These are phyloP conservation scores for Daldinia bambusicola DNA, from an alignment of 495 filamentous ascomycete species.

Conservation along the genomic window DNA sequence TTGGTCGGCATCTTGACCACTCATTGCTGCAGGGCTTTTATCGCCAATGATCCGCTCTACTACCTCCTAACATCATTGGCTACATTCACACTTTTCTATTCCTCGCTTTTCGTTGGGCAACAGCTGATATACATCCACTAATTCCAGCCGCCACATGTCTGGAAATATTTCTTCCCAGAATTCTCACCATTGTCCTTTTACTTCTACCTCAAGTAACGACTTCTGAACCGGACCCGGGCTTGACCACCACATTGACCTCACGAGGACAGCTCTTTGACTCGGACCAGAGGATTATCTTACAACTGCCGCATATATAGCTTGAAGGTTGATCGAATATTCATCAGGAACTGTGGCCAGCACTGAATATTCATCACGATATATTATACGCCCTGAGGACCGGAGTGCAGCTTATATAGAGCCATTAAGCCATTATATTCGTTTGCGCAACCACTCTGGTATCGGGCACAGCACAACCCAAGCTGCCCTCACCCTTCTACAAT, in stretches of 20 bases:
- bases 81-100: conserved; percentile 46
- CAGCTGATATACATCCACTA: conserved; percentile 47
- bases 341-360: conserved; percentile 11
- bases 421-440: conserved; percentile 11
- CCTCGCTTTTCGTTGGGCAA: conserved; percentile 48
- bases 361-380: conserved; percentile 23
- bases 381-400: conserved; percentile 21
- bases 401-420: conserved; percentile 21
- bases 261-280: conserved; percentile 35
- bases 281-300: conserved; percentile 29
- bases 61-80: conserved; percentile 55
- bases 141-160: conserved; percentile 46
- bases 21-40: conserved; percentile 51
- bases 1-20: conserved; percentile 50
- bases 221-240: conserved; percentile 35
- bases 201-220: conserved; percentile 37
- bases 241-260: conserved; percentile 21
- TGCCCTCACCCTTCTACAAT: conserved; percentile 9
- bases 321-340: conserved; percentile 23
- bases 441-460: conserved; percentile 21
- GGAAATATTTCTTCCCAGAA: conserved; percentile 39
- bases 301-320: conserved; percentile 31
- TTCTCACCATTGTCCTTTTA: conserved; percentile 34
- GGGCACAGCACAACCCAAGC: conserved; percentile 16
- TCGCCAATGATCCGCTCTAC: conserved; percentile 55